Evolutionary conservation across 371 early-diverging fungal species (phyloP).

Genomic region (Mucor circinelloides): DNA sequence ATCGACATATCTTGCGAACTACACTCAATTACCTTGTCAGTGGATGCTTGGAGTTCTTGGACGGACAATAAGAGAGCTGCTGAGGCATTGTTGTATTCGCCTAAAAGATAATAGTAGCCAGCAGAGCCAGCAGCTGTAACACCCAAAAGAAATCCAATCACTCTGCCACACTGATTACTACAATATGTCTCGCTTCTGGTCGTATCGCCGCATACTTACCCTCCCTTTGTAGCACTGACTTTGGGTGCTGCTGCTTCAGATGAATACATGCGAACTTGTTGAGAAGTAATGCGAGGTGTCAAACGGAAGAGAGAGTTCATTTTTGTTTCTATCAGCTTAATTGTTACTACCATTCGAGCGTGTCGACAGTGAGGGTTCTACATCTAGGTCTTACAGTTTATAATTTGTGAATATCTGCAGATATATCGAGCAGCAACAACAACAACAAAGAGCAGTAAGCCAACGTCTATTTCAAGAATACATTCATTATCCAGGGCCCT

Average conservation of each 20-base stretch:
- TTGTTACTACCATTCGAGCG: not conserved
- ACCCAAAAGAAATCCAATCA: constrained; percentile 82
- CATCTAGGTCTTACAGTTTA: not conserved
- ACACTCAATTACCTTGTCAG: constrained; percentile 72
- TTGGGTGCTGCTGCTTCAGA: constrained; percentile 12
- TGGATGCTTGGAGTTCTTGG: constrained; percentile 74
- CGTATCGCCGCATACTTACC: constrained; percentile 17
- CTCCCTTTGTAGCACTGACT: constrained; percentile 34
- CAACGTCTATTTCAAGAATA: not conserved
- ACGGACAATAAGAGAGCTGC: constrained; percentile 71
- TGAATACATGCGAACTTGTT: constrained; percentile 17
- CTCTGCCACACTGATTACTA: constrained; percentile 29
- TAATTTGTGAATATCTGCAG: not conserved
- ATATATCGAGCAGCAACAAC: not conserved
- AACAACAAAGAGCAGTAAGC: not conserved
- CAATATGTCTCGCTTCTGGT: not conserved
- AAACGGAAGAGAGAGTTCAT: constrained; percentile 38
- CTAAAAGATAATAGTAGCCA: constrained; percentile 80
- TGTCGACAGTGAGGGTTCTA: not conserved
- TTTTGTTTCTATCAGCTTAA: not conserved
- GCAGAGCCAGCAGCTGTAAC: constrained; percentile 74
- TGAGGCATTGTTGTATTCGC: constrained; percentile 80
- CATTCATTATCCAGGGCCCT: not conserved
- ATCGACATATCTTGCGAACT: too few relatives aligned
- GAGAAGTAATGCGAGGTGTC: constrained; percentile 17